Evolutionary conservation across 495 filamentous ascomycete species (phyloP).

Genomic region (Xylaria palmicola): DNA sequence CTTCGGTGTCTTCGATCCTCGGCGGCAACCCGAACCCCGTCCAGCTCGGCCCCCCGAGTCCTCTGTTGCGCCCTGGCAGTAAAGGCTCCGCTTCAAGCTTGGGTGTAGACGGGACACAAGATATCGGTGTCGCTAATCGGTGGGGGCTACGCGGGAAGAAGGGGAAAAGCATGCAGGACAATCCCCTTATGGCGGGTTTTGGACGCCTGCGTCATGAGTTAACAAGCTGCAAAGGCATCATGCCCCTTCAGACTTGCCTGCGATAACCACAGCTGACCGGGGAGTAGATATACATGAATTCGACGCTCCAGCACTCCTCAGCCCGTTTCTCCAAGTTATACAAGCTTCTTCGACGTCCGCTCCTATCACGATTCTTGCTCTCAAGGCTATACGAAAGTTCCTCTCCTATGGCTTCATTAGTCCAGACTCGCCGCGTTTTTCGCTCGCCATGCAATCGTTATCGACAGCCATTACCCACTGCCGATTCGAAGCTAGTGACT

Average conservation of each 20-base stretch:
- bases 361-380: slow-evolving; percentile 89
- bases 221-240: slow-evolving; percentile 76
- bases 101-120: slow-evolving; percentile 32
- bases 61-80: slow-evolving; percentile 33
- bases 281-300: slow-evolving; percentile 76
- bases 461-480: slow-evolving; percentile 97
- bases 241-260: neutral
- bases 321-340: slow-evolving; percentile 96
- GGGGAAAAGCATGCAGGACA: slow-evolving; percentile 97
- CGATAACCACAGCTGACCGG: slow-evolving; percentile 6
- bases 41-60: slow-evolving; percentile 45
- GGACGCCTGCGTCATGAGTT: slow-evolving; percentile 85
- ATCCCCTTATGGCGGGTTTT: slow-evolving; percentile 94
- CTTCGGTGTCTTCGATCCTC: slow-evolving; percentile 92
- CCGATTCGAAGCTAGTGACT: slow-evolving; percentile 94
- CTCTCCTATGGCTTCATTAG: slow-evolving; percentile 91
- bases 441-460: slow-evolving; percentile 89
- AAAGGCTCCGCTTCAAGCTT: slow-evolving; percentile 27
- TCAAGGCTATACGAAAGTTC: slow-evolving; percentile 96
- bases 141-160: slow-evolving; percentile 97
- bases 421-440: slow-evolving; percentile 75
- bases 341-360: slow-evolving; percentile 95
- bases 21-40: slow-evolving; percentile 67
- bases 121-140: slow-evolving; percentile 51
- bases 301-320: slow-evolving; percentile 84